Percentiles rank a stretch among this genome's conserved stretches.
These are phyloP conservation scores for Lepidium campestre DNA, from an alignment of 441 rosid species.

Conservation along the genomic window DNA sequence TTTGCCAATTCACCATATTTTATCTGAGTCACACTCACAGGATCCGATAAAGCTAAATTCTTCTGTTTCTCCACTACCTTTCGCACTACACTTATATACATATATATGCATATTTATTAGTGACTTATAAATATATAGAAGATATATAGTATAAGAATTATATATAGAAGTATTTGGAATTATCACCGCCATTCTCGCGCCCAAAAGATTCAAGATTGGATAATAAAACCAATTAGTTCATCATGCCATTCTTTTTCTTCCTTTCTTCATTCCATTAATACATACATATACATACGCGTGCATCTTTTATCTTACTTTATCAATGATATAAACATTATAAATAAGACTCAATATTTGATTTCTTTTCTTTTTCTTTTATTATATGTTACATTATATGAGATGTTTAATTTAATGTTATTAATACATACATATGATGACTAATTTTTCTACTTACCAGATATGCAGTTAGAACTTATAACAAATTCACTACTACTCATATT, in stretches of 20 bases:
- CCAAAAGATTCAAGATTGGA: neutral
- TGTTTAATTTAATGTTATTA: too few species aligned
- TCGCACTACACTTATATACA: neutral
- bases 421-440: too few species aligned
- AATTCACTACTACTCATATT: too few species aligned
- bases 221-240: neutral
- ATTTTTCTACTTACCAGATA: too few species aligned
- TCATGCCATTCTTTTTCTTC: neutral
- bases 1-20: too few species aligned
- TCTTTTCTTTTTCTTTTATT: too few species aligned
- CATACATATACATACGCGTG: conserved; percentile 15
- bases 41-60: conserved; percentile 61
- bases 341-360: too few species aligned
- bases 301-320: neutral
- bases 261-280: neutral
- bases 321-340: neutral
- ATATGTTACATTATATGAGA: too few species aligned
- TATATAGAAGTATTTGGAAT: neutral
- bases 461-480: too few species aligned
- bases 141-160: neutral
- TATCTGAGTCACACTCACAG: conserved; percentile 38
- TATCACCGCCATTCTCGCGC: conserved; percentile 7
- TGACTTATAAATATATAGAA: too few species aligned
- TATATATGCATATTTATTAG: neutral
- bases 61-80: conserved; percentile 27